phyloP scores from a whole-genome alignment of 2,329 filamentous ascomycete species.

The Pseudogymnoascus destructans region DNA sequence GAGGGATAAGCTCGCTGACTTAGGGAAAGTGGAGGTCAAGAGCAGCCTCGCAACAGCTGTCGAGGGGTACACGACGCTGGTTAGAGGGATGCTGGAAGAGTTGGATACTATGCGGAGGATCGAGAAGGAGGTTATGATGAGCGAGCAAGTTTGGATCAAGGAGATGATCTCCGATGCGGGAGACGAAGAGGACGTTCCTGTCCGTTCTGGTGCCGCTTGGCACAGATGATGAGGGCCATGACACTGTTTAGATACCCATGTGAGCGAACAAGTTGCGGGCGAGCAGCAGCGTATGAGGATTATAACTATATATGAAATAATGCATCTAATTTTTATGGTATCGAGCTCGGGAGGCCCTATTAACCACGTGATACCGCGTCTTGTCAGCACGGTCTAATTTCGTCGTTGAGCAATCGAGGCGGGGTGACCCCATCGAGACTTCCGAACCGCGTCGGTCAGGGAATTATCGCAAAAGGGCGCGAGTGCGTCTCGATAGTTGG shows the following conservation, averaged over 20 bases:
- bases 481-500: not conserved
- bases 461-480: not conserved
- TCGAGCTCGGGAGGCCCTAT: not conserved
- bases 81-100: slow-evolving; percentile 49
- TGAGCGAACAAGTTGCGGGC: not conserved
- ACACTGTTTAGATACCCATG: slow-evolving; percentile 7
- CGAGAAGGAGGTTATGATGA: slow-evolving; percentile 41
- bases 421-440: not conserved
- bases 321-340: not conserved
- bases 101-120: slow-evolving; percentile 48
- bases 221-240: not conserved
- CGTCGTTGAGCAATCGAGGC: not conserved
- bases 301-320: slow-evolving; percentile 6
- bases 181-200: slow-evolving; percentile 15
- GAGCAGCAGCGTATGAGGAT: not conserved
- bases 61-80: slow-evolving; percentile 34
- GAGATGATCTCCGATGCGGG: slow-evolving; percentile 34
- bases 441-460: not conserved
- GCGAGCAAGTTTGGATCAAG: slow-evolving; percentile 47
- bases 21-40: slow-evolving; percentile 28
- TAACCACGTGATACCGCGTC: slow-evolving; percentile 2
- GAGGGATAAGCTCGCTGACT: slow-evolving; percentile 34
- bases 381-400: not conserved
- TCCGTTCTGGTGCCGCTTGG: slow-evolving; percentile 1
- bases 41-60: slow-evolving; percentile 37